Percentiles rank a stretch among this genome's conserved stretches.
phyloP scores from a whole-genome alignment of 202 grass and related monocot genomes.

The Schoenoplectus tabernaemontani region DNA sequence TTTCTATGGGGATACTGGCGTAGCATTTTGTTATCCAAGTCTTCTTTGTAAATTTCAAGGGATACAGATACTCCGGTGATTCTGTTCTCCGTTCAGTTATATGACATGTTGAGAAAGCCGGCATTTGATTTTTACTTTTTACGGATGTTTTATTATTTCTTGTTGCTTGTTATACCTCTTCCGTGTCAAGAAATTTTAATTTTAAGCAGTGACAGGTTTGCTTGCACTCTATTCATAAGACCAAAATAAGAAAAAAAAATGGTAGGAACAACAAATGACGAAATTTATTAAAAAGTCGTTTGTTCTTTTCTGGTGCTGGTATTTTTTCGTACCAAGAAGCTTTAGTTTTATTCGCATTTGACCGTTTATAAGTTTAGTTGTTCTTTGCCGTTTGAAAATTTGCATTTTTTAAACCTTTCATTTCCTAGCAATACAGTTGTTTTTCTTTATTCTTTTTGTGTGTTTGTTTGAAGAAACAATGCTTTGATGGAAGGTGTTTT shows the following conservation, averaged over 20 bases:
- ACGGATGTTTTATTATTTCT: neutral
- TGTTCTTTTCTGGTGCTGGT: neutral
- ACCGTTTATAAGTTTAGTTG: neutral
- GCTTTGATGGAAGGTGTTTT: neutral
- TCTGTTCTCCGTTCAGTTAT: conserved; percentile 9
- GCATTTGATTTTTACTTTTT: neutral
- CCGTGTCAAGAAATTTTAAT: neutral
- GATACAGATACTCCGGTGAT: conserved; percentile 12
- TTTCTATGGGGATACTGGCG: neutral
- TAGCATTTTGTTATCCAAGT: conserved; percentile 14
- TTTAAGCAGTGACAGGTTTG: neutral
- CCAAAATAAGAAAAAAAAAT: neutral
- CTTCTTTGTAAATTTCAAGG: conserved; percentile 15
- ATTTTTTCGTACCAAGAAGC: neutral
- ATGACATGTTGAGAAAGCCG: conserved; percentile 26
- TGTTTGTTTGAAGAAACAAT: neutral
- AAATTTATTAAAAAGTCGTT: neutral
- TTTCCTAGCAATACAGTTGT: neutral
- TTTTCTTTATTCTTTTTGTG: neutral
- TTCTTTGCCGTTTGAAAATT: neutral
- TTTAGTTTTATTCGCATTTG: neutral
- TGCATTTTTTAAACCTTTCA: neutral
- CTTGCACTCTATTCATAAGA: neutral
- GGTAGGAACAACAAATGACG: neutral
- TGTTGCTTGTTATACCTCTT: neutral